Evolutionary conservation across 768 basidiomycete species (phyloP).

Genomic region (Pleurotus pulmonarius): DNA sequence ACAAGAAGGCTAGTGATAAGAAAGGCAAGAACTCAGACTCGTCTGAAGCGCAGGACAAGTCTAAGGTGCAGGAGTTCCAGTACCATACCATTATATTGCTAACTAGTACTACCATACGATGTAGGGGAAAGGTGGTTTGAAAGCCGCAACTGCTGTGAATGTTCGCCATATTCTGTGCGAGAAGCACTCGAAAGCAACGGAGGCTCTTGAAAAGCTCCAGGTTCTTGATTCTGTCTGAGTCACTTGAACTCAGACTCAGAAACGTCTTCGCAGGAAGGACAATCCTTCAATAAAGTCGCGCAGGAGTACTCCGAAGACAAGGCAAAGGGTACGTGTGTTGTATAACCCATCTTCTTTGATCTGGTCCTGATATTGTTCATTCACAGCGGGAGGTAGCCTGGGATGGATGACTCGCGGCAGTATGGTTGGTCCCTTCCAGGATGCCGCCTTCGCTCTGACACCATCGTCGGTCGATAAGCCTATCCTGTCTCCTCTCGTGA

Average conservation of each 20-base stretch:
- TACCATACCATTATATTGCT: too few relatives aligned
- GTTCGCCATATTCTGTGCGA: conserved; percentile 88
- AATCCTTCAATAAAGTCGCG: conserved; percentile 84
- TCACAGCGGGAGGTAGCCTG: conserved; percentile 74
- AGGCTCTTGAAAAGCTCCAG: conserved; percentile 78
- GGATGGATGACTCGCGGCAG: conserved; percentile 87
- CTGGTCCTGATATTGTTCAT: background rate
- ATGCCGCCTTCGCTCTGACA: conserved; percentile 78
- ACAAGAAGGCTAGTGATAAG: conserved; percentile 34
- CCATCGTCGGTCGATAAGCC: conserved; percentile 84
- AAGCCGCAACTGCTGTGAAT: conserved; percentile 78
- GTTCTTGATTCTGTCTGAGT: conserved; percentile 29
- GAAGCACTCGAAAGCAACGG: conserved; percentile 76
- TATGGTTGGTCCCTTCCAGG: conserved; percentile 86
- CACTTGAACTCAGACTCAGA: background rate
- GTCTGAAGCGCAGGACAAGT: conserved; percentile 33
- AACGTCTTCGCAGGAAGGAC: conserved; percentile 48
- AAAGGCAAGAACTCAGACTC: conserved; percentile 38
- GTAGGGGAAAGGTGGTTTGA: conserved; percentile 55
- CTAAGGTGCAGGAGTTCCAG: conserved; percentile 26
- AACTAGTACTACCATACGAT: too few relatives aligned
- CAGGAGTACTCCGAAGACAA: conserved; percentile 92
- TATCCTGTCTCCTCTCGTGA: conserved; percentile 65
- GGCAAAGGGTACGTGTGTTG: conserved; percentile 59
- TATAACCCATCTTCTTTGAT: background rate